Base-by-base conservation (phyloP, 495 filamentous ascomycete genomes). In the Pyrenula massariospora region DNA sequence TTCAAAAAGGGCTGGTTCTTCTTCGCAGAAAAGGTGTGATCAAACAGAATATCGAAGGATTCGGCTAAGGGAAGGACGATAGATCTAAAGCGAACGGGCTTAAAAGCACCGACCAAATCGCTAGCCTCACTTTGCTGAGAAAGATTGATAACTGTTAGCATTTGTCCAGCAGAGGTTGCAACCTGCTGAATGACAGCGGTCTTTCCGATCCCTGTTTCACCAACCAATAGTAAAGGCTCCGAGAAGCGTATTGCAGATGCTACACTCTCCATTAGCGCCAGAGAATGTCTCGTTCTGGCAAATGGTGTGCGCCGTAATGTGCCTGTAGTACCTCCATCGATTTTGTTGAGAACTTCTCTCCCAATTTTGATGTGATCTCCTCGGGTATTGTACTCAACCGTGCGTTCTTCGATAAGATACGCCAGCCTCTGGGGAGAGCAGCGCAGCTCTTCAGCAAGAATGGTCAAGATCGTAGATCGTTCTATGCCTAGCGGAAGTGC, bases 201-300 rank as follows among this genome's bases (percentile, higher is more conserved):
- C 70, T 99, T 99, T 63, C 94, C 94, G 53, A 93, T 95, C 70
- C 94, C 94, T 2, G 94, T 99, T 71, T 99, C 94, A 59, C 94
- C 94, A 42, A 99, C 93, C 53, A 99, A 81, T 24, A 99, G 71
- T 10, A 95, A 80, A 1, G 94, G 93, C 64, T 99, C 94, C 2
- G 82, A 79, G 67, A 91, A 83, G 56, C 86, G 81, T 12, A 96
- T 79, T 1, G 91, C 84, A 24, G 86, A 84, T 3, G 86, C 84
- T 57, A 96, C 85, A 66, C 92, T 88, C 64, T 99, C 93, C 59
- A 97, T 77, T 3, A 74, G 65, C 48, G 66, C 66, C 50, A 76
- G 57, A 11, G 73, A 72, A 1, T 72, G 67, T 59, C 72, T 66
- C 11, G 74, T 76, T 3, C 70, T 69, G 58, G 74, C 74, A 63